Evolutionary conservation across 306 rosid genomes (phyloP).

Genomic region (Calophaca sinica): DNA sequence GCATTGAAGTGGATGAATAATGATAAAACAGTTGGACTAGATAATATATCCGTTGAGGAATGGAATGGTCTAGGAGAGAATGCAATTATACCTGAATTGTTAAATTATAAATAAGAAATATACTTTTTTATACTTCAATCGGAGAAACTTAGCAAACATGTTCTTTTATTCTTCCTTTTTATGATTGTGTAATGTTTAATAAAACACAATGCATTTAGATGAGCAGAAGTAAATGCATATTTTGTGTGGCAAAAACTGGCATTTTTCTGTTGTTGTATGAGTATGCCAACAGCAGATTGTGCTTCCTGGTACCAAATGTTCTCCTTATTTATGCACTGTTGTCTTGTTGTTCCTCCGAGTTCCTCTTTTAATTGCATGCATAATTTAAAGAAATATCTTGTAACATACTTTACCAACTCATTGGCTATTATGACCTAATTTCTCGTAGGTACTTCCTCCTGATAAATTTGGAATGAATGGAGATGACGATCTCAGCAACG

Average conservation of each 20-base stretch:
- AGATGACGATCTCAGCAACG: constrained; percentile 50
- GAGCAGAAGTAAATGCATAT: constrained; percentile 13
- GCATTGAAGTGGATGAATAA: background rate
- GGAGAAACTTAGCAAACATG: background rate
- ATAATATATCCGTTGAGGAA: background rate
- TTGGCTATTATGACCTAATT: constrained; percentile 45
- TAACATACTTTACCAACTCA: constrained; percentile 18
- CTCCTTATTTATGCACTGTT: constrained; percentile 13
- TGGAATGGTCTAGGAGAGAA: background rate
- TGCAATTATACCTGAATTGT: background rate
- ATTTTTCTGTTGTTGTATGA: background rate
- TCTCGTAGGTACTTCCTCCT: constrained; percentile 48
- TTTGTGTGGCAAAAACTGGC: constrained; percentile 10
- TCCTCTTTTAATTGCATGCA: constrained; percentile 23
- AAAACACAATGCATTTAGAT: background rate
- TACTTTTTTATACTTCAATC: background rate
- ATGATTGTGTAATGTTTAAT: constrained; percentile 4
- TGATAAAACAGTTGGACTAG: background rate
- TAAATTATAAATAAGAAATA: background rate
- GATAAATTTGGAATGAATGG: constrained; percentile 43
- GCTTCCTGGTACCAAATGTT: constrained; percentile 27
- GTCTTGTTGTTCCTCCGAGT: background rate
- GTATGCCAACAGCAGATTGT: background rate
- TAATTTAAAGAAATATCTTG: background rate
- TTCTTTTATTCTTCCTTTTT: background rate